Evolutionary conservation across 768 basidiomycete species (phyloP), one percentile per base, ranked within the genome.

Genomic region (Boletales sp.): DNA sequence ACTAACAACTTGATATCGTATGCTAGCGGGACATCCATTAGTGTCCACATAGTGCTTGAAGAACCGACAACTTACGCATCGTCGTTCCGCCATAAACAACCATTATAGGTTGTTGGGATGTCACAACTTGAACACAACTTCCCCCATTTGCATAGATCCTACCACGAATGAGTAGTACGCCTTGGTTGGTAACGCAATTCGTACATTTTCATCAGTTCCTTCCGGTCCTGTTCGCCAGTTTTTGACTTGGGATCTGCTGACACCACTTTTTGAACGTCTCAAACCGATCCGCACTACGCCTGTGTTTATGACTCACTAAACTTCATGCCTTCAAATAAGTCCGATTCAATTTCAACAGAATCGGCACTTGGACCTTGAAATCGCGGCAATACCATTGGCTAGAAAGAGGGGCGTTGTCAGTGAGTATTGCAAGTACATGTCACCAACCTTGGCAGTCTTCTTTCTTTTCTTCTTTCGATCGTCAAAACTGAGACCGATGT

Each of bases 81-180:
- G 71, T 75, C 39, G 67, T 75, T 10, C 91, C 88, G 11, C 81
- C 85, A 60, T 90, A 91, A 1, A 91, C 70, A 27, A 88, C 75
- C 21, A 78, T 71, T 10, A 79, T 62, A 12, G 80, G 69, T 1
- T 78, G 71, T 43, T 84, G 77, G 21, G 75, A 72, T 17, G 69
- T 78, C 12, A 81, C 75, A 18, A 87, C 74, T 68, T 89, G 82
- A 39, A 80, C 74, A 57, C 79, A 80, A 9, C 64, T 71, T 17
- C 89, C 87, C 3, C 91, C 87, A 55, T 91, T 75, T 0, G 79
- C 74, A 53, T 83, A 76, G 48, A 92, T 85, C 58, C 89, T 90
- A 52, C 2, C 7, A 39, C 14, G 27, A 30, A 40, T 60, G 30
- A 57, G 31, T 39, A 27, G n/a, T 50, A 17, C 6, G 19, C 9